Evolutionary conservation across 441 rosid species (phyloP).

Genomic region (Viola pubescens): DNA sequence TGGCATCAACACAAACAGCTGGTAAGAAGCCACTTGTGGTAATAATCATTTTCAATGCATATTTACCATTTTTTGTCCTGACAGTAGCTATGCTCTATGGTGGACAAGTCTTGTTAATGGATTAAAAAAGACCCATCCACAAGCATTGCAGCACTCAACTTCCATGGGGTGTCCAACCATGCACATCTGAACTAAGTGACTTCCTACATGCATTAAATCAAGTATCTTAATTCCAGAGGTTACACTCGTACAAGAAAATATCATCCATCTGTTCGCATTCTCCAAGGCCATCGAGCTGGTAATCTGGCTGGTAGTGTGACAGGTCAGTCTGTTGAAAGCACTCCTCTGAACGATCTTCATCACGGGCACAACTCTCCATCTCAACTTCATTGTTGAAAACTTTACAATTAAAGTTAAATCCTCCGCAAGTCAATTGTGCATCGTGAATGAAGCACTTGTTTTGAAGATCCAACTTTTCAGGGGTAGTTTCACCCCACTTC

Average conservation of each 20-base stretch:
- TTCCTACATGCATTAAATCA: slow-evolving; percentile 25
- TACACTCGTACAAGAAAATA: slow-evolving; percentile 56
- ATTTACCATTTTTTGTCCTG: slow-evolving; percentile 11
- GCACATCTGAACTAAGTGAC: slow-evolving; percentile 27
- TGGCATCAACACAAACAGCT: slow-evolving; percentile 6
- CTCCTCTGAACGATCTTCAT: slow-evolving; percentile 21
- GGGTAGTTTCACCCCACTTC: slow-evolving; percentile 39
- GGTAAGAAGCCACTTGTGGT: slow-evolving; percentile 11
- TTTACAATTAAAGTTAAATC: slow-evolving; percentile 20
- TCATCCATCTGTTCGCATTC: slow-evolving; percentile 54
- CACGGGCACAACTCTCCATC: slow-evolving; percentile 15
- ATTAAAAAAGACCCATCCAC: background rate
- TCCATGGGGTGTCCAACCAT: slow-evolving; percentile 28
- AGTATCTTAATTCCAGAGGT: slow-evolving; percentile 39
- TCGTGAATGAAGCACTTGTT: slow-evolving; percentile 26
- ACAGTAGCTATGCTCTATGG: slow-evolving; percentile 5
- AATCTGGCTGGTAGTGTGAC: slow-evolving; percentile 18
- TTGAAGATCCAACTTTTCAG: slow-evolving; percentile 23
- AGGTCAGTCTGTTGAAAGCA: slow-evolving; percentile 13
- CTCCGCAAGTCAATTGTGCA: slow-evolving; percentile 7
- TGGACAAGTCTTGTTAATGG: slow-evolving; percentile 1
- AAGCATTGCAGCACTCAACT: slow-evolving; percentile 22
- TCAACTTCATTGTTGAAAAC: slow-evolving; percentile 26
- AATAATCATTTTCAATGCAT: background rate
- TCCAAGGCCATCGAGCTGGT: slow-evolving; percentile 34